A percentile compares a stretch with the other conserved stretches of the same genome.
These are phyloP conservation scores for Penicillium antarcticum DNA, from an alignment of 495 filamentous ascomycete species.

Conservation along the genomic window DNA sequence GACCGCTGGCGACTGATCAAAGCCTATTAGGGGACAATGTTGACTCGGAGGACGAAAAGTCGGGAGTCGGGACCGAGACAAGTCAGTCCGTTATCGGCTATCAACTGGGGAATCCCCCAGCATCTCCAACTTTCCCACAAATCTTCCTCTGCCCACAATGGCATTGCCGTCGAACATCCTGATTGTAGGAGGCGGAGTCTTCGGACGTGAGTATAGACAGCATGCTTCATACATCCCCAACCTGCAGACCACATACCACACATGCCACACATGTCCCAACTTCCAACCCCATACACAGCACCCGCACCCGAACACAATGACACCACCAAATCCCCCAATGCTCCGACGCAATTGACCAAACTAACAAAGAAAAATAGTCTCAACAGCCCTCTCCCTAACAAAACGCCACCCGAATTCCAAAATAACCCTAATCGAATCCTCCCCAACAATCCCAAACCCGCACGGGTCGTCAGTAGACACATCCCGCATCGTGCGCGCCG, in stretches of 20 bases:
- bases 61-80: slow-evolving; percentile 1
- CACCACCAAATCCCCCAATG: background rate
- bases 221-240: no score
- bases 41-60: slow-evolving; percentile 4
- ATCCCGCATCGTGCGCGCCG: slow-evolving; percentile 75
- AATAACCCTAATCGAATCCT: slow-evolving; percentile 69
- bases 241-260: no score
- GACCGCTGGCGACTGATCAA: no score
- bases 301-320: background rate
- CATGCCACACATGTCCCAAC: no score
- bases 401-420: slow-evolving; percentile 49
- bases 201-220: slow-evolving; percentile 52
- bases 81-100: slow-evolving; percentile 7
- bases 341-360: background rate
- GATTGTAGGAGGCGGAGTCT: slow-evolving; percentile 75
- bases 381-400: slow-evolving; percentile 64
- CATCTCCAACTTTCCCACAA: background rate
- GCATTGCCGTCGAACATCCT: slow-evolving; percentile 54
- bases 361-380: slow-evolving; percentile 35
- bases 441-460: slow-evolving; percentile 62
- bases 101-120: background rate
- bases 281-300: background rate
- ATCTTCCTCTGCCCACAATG: slow-evolving; percentile 19
- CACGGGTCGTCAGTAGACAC: slow-evolving; percentile 72
- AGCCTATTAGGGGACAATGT: no score